Evolutionary conservation across 163 green algal species (phyloP), one percentile per base, ranked within the genome.

Genomic region (Scenedesmus sp.): DNA sequence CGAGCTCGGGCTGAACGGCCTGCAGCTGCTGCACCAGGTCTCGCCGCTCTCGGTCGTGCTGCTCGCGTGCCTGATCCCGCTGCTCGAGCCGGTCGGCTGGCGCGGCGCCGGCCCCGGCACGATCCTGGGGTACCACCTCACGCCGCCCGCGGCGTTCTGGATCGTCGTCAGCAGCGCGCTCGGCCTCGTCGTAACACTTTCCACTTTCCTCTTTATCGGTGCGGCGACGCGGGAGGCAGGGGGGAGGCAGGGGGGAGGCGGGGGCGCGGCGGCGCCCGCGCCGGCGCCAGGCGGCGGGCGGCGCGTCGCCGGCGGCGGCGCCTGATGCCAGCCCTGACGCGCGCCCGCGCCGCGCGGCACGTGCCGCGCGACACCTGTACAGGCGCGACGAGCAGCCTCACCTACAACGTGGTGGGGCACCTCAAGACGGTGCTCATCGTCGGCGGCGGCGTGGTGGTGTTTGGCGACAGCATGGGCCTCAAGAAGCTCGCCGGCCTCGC

Each of bases 171-270:
- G 54, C 33, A 83, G 86, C 7, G 71, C 85, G 60, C 85, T 96
- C 64, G 92, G 92, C 24, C 86, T 97, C 42, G 75, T 94, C 26
- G 93, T 97, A 34, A 92, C 84, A 57, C 82, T 95, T 29, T 91
- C 86, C 28, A 97, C 92, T 5, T 97, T 97, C 67, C 79, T 97
- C 47, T 92, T 96, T 63, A 96, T 96, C 28, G 92, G 92, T 18
- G 87, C 89, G 54, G 10, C 39, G 7, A 47, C n/a, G n/a, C n/a
- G n/a, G n/a, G n/a, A n/a, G n/a, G n/a, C n/a, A n/a, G n/a, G n/a
- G n/a, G n/a, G n/a, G n/a, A n/a, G n/a, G n/a, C n/a, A n/a, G n/a
- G n/a, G n/a, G n/a, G 39, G 7, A 47, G 39, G 39, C 10, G 39
- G 7, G 39, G 7, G 39, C 39, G 39, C 10, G 39, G 39, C 39